Base-by-base conservation (phyloP, 2,329 filamentous ascomycete species). In the Colletotrichum euphorbiae region DNA sequence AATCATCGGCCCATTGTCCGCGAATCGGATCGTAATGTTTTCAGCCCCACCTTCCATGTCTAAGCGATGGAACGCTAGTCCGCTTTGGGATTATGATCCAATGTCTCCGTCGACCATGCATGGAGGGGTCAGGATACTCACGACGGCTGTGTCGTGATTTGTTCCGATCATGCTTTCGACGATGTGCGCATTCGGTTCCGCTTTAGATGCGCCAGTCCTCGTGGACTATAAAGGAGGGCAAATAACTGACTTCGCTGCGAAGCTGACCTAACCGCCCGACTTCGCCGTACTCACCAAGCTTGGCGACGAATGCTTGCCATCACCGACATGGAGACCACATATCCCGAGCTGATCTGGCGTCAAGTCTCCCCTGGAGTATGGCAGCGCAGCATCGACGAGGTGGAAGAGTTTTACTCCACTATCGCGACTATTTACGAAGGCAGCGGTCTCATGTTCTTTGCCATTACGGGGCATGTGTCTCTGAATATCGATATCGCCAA, bases 371-470 rank as follows among this genome's bases (percentile, higher is more conserved):
- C 76, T 3, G 74, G 75, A 4, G 33, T 73, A 1, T 81, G 79
- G 78, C 71, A 75, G 6, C 76, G 79, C 6, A 73, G 73, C n/a
- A 72, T 79, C 8, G 81, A 84, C 33, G 81, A 84, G 62, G 74
- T 76, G 0, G 81, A 84, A 60, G 70, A 78, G 15, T 80, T 80
- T 40, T 84, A 84, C 65, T 75, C 79, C 0, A 71, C 77, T 1
- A 68, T 82, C 9, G 74, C 74, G 0, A 77, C 75, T 11, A 69
- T 73, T 0, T 82, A 78, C 43, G 73, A 78, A 24, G 79, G 74
- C 1, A 81, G 74, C 33, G 79, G 79, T 0, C 78, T 80, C 1
- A 78, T 75, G 59, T 80, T 77, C 68, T 83, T 83, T 56, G 77
- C 77, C 2, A 81, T 84, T 4, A 81, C 81, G 0, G 80, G 78